Base-by-base conservation (phyloP, 1,284 basidiomycete species). In the Tremellales sp. region DNA sequence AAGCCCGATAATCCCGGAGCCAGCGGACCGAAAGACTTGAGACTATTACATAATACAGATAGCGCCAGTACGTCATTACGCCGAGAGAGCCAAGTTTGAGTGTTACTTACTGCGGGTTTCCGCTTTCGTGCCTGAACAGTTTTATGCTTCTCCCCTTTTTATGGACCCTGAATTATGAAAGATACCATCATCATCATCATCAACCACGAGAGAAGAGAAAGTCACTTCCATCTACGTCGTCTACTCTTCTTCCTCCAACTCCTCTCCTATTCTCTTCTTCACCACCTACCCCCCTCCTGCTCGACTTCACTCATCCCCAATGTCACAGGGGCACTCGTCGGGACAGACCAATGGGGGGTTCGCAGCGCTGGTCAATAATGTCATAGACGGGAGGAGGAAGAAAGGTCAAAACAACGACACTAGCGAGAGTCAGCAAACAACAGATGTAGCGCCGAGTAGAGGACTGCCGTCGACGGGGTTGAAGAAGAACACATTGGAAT, bases 401-500 rank as follows among this genome's bases (percentile, higher is more conserved):
- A 22, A 49, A 19, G 35, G 26, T 5, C 29, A 26, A 13, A 8
- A 41, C 29, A 31, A 31, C 8, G 10, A 31, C 29, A 31, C n/a
- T 10, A 7, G 4, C 21, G 5, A 17, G 10, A 4, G 37, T 23
- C 26, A 21, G 42, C 10, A 40, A 44, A 7, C 42, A 39, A 48
- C 24, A 17, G 29, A 10, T 19, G 33, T 46, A 1, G 37, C 17
- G 6, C 50, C 53, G 3, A 59, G 54, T 37, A 67, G 61, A 56
- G 49, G 51, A 4, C 25, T 67, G 24, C 64, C 64, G 3, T 24
- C 46, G 22, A 67, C 64, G 3, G 64, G 61, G 4, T 39, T 67
- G 24, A 63, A 65, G 49, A 23, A 51, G 36, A 67, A 64, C 43
- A 63, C 61, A 13, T 23, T 58, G 23, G 57, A 60, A 48, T 58